phyloP scores from a whole-genome alignment of 2,329 filamentous ascomycete species.

The Ophiostoma sp. region DNA sequence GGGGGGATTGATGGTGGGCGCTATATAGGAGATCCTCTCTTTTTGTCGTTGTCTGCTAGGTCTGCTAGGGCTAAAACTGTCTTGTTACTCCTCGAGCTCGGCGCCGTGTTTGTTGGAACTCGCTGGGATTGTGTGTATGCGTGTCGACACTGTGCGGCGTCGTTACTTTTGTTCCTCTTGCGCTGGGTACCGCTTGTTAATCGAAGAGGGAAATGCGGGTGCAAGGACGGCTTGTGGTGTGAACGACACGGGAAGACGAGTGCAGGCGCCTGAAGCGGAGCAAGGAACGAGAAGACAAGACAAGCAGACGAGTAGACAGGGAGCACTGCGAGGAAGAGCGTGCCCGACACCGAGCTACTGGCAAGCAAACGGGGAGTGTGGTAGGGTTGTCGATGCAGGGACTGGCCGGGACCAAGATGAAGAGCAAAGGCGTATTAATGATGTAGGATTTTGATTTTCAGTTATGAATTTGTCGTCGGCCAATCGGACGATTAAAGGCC shows the following conservation, averaged over 20 bases:
- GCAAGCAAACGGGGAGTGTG: not conserved
- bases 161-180: not conserved
- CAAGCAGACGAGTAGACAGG: not conserved
- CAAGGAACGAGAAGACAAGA: not conserved
- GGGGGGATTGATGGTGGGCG: not conserved
- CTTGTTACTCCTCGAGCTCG: not conserved
- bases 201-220: not conserved
- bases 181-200: not conserved
- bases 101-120: not conserved
- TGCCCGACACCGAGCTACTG: not conserved
- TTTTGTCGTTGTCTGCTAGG: not conserved
- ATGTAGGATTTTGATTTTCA: not conserved
- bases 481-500: not conserved
- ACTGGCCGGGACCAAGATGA: not conserved
- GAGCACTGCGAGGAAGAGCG: not conserved
- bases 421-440: not conserved
- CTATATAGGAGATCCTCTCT: not conserved
- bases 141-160: not conserved
- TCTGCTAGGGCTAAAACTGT: not conserved
- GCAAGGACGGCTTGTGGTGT: not conserved
- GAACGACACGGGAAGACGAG: constrained; percentile 6
- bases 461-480: not conserved
- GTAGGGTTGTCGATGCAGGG: constrained; percentile 7
- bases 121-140: not conserved
- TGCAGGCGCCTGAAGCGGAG: not conserved